Evolutionary conservation across 1,284 basidiomycete species (phyloP).

Genomic region (Thelephora terrestris): DNA sequence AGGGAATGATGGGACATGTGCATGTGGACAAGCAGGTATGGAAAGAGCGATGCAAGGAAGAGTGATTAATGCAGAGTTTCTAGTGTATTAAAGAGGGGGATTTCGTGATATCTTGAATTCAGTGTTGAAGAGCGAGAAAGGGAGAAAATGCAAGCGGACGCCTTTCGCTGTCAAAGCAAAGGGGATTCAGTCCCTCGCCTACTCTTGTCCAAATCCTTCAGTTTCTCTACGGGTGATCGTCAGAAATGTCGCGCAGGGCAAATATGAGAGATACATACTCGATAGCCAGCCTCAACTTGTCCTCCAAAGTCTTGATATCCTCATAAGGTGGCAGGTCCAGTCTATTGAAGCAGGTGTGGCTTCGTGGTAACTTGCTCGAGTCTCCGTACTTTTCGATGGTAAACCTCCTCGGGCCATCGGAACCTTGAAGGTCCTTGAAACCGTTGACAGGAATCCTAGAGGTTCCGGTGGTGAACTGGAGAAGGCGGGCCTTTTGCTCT

Average conservation of each 20-base stretch:
- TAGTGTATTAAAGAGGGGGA: too few relatives aligned
- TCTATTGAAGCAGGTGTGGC: slow-evolving; percentile 80
- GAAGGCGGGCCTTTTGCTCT: slow-evolving; percentile 81
- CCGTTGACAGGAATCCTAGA: slow-evolving; percentile 89
- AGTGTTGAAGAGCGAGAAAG: too few relatives aligned
- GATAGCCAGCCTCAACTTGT: slow-evolving; percentile 77
- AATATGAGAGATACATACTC: slow-evolving; percentile 41
- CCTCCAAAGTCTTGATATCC: slow-evolving; percentile 72
- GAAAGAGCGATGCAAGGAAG: too few relatives aligned
- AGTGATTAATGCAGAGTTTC: too few relatives aligned
- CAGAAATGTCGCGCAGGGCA: not conserved
- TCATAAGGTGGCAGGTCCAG: slow-evolving; percentile 84
- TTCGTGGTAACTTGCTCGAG: slow-evolving; percentile 77
- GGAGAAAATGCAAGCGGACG: too few relatives aligned
- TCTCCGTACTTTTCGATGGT: slow-evolving; percentile 89
- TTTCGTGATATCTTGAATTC: too few relatives aligned
- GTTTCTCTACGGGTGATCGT: slow-evolving; percentile 40
- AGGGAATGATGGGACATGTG: too few relatives aligned
- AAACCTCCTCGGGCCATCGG: slow-evolving; percentile 83
- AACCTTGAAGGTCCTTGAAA: slow-evolving; percentile 92
- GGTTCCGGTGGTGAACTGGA: slow-evolving; percentile 91
- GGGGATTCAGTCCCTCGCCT: slow-evolving; percentile 5
- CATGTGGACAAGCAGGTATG: too few relatives aligned
- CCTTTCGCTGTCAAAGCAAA: too few relatives aligned
- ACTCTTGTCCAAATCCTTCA: slow-evolving; percentile 64